Evolutionary conservation across 371 early-diverging fungal genomes (phyloP), one percentile per base, ranked within the genome.

Genomic region (Rhizopus sp.): DNA sequence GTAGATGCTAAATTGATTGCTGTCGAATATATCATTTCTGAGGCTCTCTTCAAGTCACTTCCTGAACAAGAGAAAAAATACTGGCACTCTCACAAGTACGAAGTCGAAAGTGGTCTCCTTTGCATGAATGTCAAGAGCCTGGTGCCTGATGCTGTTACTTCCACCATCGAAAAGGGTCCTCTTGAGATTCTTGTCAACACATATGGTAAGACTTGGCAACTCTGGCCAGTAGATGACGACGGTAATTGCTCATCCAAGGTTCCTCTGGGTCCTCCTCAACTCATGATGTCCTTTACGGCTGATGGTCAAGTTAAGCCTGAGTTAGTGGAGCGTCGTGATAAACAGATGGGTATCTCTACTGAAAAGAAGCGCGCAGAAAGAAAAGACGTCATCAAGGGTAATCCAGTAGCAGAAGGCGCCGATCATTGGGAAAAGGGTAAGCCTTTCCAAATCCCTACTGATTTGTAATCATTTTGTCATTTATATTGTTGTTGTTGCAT

Each of bases 1-100:
- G 30, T 63, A 34, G 53, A 68, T 45, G 83, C 79, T 12, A 63
- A 72, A 8, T 42, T 83, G 40, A 74, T 80, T 30, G 83, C 70
- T n/a, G 69, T 83, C 23, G 83, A 83, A 59, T 83, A 79, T 50
- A 73, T 80, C 31, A 83, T 83, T n/a, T 77, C 81, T 6, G 73
- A 77, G 44, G 67, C 62, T 30, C 57, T 79, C 3, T 82, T 79
- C 63, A 56, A 46, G 3, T 57, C 54, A 2, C 57, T 76, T 10
- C 70, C 77, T 16, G 64, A 69, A 9, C 56, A 70, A 7, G 77
- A 79, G 53, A 76, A 76, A 37, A 73, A 64, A 40, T 76, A 50
- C 57, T 79, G 80, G 77, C 80, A 76, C 55, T 79, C 80, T 30
- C 77, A 76, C 59, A 62, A 64, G 35, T 73, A 68, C 46, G 79